A percentile compares a stretch with the other conserved stretches of the same genome.
Evolutionary conservation across 139 green algal species (phyloP).

Genomic region (Chlorella sp.): DNA sequence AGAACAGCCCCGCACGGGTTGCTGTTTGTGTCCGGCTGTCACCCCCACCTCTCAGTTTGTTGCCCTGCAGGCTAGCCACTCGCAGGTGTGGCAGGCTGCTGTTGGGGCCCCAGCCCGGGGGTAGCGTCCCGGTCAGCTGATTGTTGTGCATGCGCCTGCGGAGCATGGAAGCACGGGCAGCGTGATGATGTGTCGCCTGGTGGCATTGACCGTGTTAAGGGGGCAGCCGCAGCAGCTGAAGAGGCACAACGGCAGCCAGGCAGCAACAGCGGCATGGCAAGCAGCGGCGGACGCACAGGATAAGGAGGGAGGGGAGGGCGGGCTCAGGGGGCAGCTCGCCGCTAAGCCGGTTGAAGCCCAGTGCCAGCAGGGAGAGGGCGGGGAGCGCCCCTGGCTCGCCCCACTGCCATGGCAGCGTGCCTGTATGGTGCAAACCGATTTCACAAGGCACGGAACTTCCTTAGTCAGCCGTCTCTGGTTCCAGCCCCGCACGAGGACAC

Average conservation of each 20-base stretch:
- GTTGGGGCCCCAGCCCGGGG: not conserved
- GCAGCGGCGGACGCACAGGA: not conserved
- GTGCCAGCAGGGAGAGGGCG: not conserved
- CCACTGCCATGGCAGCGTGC: slow-evolving; percentile 8
- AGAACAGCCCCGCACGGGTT: no score
- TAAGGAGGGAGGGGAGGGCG: not conserved
- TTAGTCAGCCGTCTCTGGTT: no score
- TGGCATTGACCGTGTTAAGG: no score
- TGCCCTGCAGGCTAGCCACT: slow-evolving; percentile 12
- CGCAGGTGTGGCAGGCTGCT: not conserved
- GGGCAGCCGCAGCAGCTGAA: no score
- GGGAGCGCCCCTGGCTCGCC: not conserved
- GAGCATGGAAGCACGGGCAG: no score
- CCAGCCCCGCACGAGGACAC: no score
- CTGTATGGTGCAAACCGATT: not conserved
- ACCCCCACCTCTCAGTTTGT: not conserved
- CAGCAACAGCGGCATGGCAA: not conserved
- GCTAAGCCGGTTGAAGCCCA: not conserved
- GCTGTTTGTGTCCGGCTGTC: no score
- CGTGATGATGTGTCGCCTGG: not conserved
- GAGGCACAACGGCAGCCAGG: not conserved
- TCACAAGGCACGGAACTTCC: no score
- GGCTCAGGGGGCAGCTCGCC: not conserved
- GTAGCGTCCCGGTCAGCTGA: not conserved
- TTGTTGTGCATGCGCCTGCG: slow-evolving; percentile 12